Evolutionary conservation across 2,329 filamentous ascomycete species (phyloP), one percentile per base, ranked within the genome.

Genomic region (Neobulgaria alba): DNA sequence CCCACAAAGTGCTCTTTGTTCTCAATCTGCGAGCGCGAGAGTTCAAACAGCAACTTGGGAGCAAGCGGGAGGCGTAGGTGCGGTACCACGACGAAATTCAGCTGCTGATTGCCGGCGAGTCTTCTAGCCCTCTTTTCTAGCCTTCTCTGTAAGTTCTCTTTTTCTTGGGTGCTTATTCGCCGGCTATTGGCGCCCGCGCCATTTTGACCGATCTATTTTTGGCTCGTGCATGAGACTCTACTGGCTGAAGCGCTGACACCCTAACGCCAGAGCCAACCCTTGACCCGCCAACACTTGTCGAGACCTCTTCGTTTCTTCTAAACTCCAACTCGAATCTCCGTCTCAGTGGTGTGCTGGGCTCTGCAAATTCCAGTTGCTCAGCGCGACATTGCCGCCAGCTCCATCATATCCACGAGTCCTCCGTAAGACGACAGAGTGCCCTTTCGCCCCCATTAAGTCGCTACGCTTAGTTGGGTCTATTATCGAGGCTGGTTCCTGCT

Each of bases 171-270:
- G 20, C 39, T 42, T 33, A 46, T 48, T 51, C 39, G 46, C 37
- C 38, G 36, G 23, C 29, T 3, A 31, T 49, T 46, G 46, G 46
- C 48, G 46, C 48, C 46, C 45, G 43, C 14, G 16, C n/a, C 33
- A 44, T 31, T 29, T 40, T 37, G 30, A 36, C 30, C 36, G 39
- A 38, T 36, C 46, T 49, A 49, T 49, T 47, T 48, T 44, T 46
- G 37, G 46, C 48, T 41, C 37, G 37, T 44, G 39, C 47, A 42
- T 47, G 33, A 33, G 39, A 38, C 36, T 49, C 37, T 26, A 39
- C 43, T 41, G 39, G 36, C 42, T 39, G 43, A 39, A 35, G 45
- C n/a, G 46, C 50, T 53, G 48, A 51, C 50, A 51, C 46, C 45
- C 45, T 45, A 40, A 47, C 44, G 43, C 42, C 40, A 36, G 41